phyloP scores from a whole-genome alignment of 768 basidiomycete genomes.

The Boletus coccyginus region DNA sequence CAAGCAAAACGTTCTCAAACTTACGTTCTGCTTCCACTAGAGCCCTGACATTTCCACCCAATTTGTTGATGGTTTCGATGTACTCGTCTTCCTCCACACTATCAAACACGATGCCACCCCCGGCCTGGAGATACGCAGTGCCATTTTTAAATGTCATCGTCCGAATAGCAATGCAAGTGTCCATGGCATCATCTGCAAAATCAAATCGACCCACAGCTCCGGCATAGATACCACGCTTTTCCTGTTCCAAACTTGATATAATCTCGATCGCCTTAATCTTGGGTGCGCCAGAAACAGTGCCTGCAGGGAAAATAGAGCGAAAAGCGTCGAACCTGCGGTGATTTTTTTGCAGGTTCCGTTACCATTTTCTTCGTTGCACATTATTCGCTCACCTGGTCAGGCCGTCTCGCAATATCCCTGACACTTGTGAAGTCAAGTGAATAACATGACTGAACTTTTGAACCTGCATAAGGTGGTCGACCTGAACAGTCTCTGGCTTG shows the following conservation, averaged over 20 bases:
- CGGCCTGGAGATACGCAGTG: constrained; percentile 88
- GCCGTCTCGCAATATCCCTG: constrained; percentile 78
- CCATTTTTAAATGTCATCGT: constrained; percentile 98
- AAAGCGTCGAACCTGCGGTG: constrained; percentile 88
- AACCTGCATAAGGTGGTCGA: constrained; percentile 90
- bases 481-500: constrained; percentile 91
- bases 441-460: constrained; percentile 99
- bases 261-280: constrained; percentile 99
- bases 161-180: constrained; percentile 97
- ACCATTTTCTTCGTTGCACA: not conserved
- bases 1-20: constrained; percentile 28
- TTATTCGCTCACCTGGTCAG: constrained; percentile 63
- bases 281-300: constrained; percentile 97
- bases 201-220: constrained; percentile 98
- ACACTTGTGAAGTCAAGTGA: constrained; percentile 94
- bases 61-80: constrained; percentile 92
- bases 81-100: constrained; percentile 98
- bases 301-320: constrained; percentile 98
- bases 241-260: constrained; percentile 79
- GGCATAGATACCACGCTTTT: constrained; percentile 91
- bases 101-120: constrained; percentile 96
- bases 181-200: constrained; percentile 92
- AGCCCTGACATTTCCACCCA: constrained; percentile 82
- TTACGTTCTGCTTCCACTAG: constrained; percentile 86
- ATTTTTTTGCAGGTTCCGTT: constrained; percentile 2